Conservation (phyloP, 331 rosid genomes). For the Saraca asoca region DNA sequence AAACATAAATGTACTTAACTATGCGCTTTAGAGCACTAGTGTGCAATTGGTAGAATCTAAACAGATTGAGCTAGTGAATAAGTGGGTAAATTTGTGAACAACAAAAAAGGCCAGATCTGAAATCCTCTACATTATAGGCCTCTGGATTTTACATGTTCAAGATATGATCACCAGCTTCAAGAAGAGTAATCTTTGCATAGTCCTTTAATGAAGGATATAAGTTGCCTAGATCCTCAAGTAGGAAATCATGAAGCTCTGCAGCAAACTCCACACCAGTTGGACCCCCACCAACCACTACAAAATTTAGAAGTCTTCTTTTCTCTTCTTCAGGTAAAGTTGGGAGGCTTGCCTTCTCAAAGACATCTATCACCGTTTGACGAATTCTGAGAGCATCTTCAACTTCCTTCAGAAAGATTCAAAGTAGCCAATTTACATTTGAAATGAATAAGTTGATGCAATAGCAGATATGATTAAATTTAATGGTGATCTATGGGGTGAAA, state of each 20-base stretch:
- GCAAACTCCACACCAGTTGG: slow-evolving; percentile 98
- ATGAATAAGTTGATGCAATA: no score
- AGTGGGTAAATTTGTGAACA: background rate
- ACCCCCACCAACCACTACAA: slow-evolving; percentile 96
- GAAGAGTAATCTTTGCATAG: slow-evolving; percentile 65
- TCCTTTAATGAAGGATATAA: slow-evolving; percentile 67
- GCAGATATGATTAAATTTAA: no score
- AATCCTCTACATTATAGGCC: background rate
- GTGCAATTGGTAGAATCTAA: no score
- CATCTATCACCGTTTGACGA: slow-evolving; percentile 70
- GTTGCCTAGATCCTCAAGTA: slow-evolving; percentile 63
- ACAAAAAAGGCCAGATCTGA: background rate
- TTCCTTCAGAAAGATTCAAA: slow-evolving; percentile 77
- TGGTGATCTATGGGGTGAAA: no score
- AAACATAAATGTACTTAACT: background rate
- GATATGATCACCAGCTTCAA: slow-evolving; percentile 94
- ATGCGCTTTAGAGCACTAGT: no score
- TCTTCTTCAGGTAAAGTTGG: slow-evolving; percentile 75
- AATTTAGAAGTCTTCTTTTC: slow-evolving; percentile 74
- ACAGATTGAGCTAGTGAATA: background rate
- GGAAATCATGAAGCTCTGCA: slow-evolving; percentile 82
- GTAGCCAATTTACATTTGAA: slow-evolving; percentile 20
- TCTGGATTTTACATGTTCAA: slow-evolving; percentile 64
- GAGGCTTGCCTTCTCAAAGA: slow-evolving; percentile 76
- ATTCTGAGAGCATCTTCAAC: slow-evolving; percentile 86